These are phyloP conservation scores for Scleroderma citrinum DNA, from an alignment of 768 basidiomycete species.

Conservation along the genomic window DNA sequence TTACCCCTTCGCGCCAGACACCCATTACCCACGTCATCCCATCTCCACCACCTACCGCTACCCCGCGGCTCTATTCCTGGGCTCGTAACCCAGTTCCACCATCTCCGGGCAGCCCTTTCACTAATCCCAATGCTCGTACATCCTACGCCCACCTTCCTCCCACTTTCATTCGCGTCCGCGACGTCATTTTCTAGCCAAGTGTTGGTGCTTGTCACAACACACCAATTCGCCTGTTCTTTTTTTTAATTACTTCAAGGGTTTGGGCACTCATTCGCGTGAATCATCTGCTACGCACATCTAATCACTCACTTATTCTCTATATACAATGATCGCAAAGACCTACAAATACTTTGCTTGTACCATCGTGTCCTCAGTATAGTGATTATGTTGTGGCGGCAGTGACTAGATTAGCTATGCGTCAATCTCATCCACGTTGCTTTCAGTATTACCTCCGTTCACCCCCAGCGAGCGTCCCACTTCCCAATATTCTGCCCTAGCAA, in stretches of 20 bases:
- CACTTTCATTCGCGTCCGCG: conserved; percentile 40
- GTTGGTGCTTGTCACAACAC: neutral
- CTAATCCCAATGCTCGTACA: conserved; percentile 53
- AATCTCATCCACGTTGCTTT: conserved; percentile 34
- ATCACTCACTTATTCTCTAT: conserved; percentile 33
- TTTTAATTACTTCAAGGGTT: conserved; percentile 7
- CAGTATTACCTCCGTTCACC: conserved; percentile 30
- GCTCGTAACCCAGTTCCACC: conserved; percentile 29
- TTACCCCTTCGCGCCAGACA: conserved; percentile 28
- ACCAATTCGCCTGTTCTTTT: neutral
- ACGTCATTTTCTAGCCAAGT: conserved; percentile 23
- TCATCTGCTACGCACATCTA: conserved; percentile 21
- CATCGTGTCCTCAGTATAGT: conserved; percentile 30
- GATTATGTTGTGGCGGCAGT: conserved; percentile 23
- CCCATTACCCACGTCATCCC: conserved; percentile 28
- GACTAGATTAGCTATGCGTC: conserved; percentile 25
- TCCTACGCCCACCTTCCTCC: conserved; percentile 53
- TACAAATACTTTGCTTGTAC: conserved; percentile 27
- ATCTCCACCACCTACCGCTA: conserved; percentile 50
- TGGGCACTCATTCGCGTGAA: conserved; percentile 20
- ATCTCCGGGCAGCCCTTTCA: conserved; percentile 41
- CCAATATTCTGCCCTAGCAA: conserved; percentile 40
- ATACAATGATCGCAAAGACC: conserved; percentile 23
- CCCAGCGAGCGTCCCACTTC: conserved; percentile 38
- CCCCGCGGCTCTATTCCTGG: conserved; percentile 58